Evolutionary conservation across 139 green algal species (phyloP).

Genomic region (Ettlia oleoabundans): DNA sequence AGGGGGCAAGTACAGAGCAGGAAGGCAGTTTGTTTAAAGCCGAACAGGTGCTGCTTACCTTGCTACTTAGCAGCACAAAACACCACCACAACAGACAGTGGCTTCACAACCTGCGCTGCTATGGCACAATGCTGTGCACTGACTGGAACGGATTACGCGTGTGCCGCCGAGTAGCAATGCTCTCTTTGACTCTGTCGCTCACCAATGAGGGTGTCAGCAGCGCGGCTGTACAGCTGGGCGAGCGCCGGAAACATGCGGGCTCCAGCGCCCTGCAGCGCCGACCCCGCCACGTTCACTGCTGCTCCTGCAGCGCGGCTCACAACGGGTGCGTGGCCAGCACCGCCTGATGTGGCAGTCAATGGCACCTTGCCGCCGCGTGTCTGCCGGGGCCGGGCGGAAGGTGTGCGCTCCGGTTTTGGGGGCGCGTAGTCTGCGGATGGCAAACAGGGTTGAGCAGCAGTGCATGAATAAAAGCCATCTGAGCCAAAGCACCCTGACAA

Average conservation of each 20-base stretch:
- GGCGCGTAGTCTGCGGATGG: slow-evolving; percentile 25
- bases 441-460: too few species aligned
- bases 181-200: too few species aligned
- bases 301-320: slow-evolving; percentile 10
- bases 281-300: slow-evolving; percentile 1
- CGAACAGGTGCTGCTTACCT: background rate
- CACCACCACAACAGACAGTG: too few species aligned
- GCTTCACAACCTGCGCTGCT: too few species aligned
- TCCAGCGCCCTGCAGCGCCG: slow-evolving; percentile 13
- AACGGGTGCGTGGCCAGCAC: background rate
- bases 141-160: too few species aligned
- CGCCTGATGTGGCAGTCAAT: too few species aligned
- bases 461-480: too few species aligned
- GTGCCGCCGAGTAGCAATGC: background rate
- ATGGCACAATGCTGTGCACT: too few species aligned
- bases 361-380: background rate
- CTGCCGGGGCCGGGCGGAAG: background rate
- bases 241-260: slow-evolving; percentile 1
- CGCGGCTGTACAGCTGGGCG: slow-evolving; percentile 24
- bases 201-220: slow-evolving; percentile 16
- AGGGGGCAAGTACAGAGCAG: background rate
- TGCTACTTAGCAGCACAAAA: too few species aligned
- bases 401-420: background rate
- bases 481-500: too few species aligned
- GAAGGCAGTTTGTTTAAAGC: background rate